Base-by-base conservation (phyloP, 352 stramenopile species). In the Phytopythium litorale region DNA sequence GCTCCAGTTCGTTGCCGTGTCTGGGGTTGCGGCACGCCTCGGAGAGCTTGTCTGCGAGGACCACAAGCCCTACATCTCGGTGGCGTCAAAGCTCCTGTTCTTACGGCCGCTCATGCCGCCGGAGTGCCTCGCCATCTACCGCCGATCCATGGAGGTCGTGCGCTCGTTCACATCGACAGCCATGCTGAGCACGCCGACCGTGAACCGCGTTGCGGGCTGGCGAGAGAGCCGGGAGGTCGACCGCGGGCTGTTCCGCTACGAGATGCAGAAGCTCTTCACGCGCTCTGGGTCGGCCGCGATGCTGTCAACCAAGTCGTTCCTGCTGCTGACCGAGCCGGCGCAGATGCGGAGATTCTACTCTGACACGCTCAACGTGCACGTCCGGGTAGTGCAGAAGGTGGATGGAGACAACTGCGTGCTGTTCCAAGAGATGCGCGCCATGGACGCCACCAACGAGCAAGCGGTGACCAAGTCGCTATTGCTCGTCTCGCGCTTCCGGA, bases 321-420 rank as follows among this genome's bases (percentile, higher is more conserved):
- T 33, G 33, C 13, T 68, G 46, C 42, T 72, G 28, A 64, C 53
- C 18, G 58, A 72, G 35, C 66, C 66, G 13, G 23, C 32, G 13
- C 38, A 43, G 21, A 51, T 67, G 37, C 16, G 58, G 42, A 56
- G 59, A 0, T 45, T 74, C 12, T 78, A 68, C 56, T 70, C 66
- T 23, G 48, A 56, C 2, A 48, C 55, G 16, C 53, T 75, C 23
- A 62, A 73, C 18, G 37, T 59, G 19, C 65, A 68, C 32, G 59
- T 56, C 30, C 58, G 66, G 12, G 9, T 72, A 16, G 62, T 78
- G 5, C 66, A 78, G 64, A 54, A 66, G 33, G 49, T 78, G 23
- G 70, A 78, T 40, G 64, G 66, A 0, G 13, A 61, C 51, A 72
- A 78, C 64, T 28, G 72, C 18, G 46, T 74, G n/a, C 30, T 72